Base-by-base conservation (phyloP, 129 eudicot genomes). In the Deinandra increscens region DNA sequence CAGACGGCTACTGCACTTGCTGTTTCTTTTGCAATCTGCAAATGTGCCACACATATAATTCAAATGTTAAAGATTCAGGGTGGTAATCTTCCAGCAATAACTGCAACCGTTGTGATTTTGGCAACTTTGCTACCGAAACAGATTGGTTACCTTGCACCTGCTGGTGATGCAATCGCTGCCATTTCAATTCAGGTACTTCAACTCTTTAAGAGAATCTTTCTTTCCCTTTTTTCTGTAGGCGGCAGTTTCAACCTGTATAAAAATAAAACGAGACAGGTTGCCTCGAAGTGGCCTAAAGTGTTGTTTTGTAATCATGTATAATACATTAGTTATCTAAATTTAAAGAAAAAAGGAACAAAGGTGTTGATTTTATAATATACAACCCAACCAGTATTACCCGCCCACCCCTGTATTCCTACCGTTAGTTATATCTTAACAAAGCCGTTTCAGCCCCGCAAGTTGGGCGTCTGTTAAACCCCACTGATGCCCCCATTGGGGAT, bases 161-260 rank as follows among this genome's bases (percentile, higher is more conserved):
- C 91, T 18, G 96, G 91, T 33, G 96, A 92, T 50, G 84, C 86
- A 45, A 67, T 92, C 56, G 85, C 95, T 45, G 34, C 85, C 69
- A 83, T 92, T 49, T 75, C 88, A 31, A 88, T 88, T 91, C 98
- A 92, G 96, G 98, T 88, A 75, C 45, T 7, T 23, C 12, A 48
- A 50, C 29, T 41, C 29, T 70, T 43, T 9, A 19, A 13, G 5
- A 26, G 31, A n/a, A n/a, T 26, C 31, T 26, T 26, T 26, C 31
- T 26, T 26, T 26, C 3, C 3, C 31, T 26, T 26, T 26, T 26
- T 1, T 26, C 31, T 3, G 31, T 26, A 26, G 31, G 22, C 20
- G 6, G 17, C 12, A 65, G 44, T 62, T 7, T 15, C 5, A 7
- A 62, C 9, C 48, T 7, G 8, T 39, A 36, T 64, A 19, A 64